These are phyloP conservation scores for Lachancea nothofagi DNA, from an alignment of 805 yeast genomes.

Conservation along the genomic window DNA sequence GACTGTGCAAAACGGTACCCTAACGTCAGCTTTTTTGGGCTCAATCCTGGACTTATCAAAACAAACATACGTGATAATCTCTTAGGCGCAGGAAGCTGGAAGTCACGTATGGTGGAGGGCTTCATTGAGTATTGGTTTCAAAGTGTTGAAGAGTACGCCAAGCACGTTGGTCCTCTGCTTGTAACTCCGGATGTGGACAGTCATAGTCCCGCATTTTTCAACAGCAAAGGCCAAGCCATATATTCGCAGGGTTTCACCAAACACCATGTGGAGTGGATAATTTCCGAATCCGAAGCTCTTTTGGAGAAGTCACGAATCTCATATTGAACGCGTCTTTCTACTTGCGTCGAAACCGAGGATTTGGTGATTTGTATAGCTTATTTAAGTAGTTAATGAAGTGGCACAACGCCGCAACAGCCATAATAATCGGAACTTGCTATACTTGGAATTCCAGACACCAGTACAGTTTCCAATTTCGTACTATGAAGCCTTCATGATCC, in stretches of 20 bases:
- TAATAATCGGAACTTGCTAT: too few species aligned
- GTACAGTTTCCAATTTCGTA: too few species aligned
- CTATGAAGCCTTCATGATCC: too few species aligned
- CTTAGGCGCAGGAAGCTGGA: constrained; percentile 28
- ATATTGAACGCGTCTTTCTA: too few species aligned
- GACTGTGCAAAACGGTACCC: constrained; percentile 20
- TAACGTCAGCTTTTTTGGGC: constrained; percentile 31
- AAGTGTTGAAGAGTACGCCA: constrained; percentile 34
- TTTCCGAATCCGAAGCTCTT: constrained; percentile 20
- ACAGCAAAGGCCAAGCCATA: constrained; percentile 29
- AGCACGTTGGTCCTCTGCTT: constrained; percentile 29
- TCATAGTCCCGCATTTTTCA: constrained; percentile 30
- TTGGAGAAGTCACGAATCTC: neutral
- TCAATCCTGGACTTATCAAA: constrained; percentile 38
- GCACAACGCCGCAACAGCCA: too few species aligned
- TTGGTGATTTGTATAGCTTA: too few species aligned
- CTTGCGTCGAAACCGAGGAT: too few species aligned
- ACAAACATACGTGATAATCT: constrained; percentile 35
- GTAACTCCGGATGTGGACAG: constrained; percentile 29
- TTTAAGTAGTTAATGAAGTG: too few species aligned
- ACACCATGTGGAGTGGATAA: constrained; percentile 27
- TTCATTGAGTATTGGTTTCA: constrained; percentile 30
- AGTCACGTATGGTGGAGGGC: constrained; percentile 25
- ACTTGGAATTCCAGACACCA: too few species aligned
- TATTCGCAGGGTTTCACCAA: constrained; percentile 29